phyloP scores from a whole-genome alignment of 768 basidiomycete species.

The Galerina marginata region DNA sequence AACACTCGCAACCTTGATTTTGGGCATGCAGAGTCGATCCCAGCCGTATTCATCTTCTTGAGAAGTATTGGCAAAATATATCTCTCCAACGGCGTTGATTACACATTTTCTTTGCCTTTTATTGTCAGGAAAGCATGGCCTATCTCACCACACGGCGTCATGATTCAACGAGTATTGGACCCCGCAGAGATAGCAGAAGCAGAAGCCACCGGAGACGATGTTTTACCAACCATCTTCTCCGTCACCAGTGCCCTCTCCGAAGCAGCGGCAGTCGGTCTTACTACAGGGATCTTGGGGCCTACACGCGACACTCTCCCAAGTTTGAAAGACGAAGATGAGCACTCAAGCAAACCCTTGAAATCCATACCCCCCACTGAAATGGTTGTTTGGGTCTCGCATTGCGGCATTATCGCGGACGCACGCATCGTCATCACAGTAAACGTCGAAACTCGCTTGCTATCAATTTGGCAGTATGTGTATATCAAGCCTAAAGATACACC shows the following conservation, averaged over 20 bases:
- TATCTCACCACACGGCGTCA: constrained; percentile 75
- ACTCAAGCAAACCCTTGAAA: constrained; percentile 52
- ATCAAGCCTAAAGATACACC: constrained; percentile 64
- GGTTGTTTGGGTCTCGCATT: constrained; percentile 64
- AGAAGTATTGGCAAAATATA: constrained; percentile 77
- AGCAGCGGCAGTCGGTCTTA: constrained; percentile 71
- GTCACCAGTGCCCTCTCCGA: constrained; percentile 80
- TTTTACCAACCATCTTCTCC: constrained; percentile 82
- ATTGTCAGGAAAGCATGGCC: constrained; percentile 83
- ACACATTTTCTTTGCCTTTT: constrained; percentile 82
- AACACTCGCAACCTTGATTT: constrained; percentile 42
- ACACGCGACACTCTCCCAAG: constrained; percentile 36
- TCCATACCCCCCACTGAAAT: constrained; percentile 68
- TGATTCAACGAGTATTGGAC: constrained; percentile 79
- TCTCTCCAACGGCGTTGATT: constrained; percentile 72
- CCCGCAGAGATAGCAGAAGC: constrained; percentile 70
- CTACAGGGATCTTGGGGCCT: constrained; percentile 62
- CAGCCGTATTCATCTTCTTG: constrained; percentile 79
- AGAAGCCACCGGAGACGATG: constrained; percentile 63
- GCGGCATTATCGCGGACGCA: constrained; percentile 51
- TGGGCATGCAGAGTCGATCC: constrained; percentile 41
- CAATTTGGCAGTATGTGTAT: constrained; percentile 78
- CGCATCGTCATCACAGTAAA: constrained; percentile 66
- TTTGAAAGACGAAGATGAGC: constrained; percentile 61
- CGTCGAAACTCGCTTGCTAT: constrained; percentile 53